These are phyloP conservation scores for Claviceps sp. DNA, from an alignment of 2,329 filamentous ascomycete genomes.

Conservation along the genomic window DNA sequence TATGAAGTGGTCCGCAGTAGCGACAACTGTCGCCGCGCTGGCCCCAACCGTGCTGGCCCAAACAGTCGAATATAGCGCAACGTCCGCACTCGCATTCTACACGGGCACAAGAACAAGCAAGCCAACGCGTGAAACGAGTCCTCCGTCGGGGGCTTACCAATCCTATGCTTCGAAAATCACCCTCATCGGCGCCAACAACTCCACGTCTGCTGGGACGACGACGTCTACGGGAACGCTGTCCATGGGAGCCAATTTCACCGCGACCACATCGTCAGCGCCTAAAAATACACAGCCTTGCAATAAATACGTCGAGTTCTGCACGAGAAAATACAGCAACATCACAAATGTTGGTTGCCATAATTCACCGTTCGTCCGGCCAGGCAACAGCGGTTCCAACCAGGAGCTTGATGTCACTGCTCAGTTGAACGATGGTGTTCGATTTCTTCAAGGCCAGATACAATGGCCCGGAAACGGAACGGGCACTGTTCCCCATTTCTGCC, in stretches of 20 bases:
- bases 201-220: slow-evolving; percentile 19
- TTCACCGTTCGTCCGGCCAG: slow-evolving; percentile 58
- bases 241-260: slow-evolving; percentile 25
- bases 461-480: slow-evolving; percentile 34
- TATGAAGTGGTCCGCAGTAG: slow-evolving; percentile 13
- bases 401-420: slow-evolving; percentile 52
- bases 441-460: slow-evolving; percentile 51
- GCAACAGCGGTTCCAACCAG: slow-evolving; percentile 68
- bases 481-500: slow-evolving; percentile 56
- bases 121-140: slow-evolving; percentile 23
- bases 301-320: slow-evolving; percentile 63
- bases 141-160: slow-evolving; percentile 31
- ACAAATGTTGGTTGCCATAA: slow-evolving; percentile 70
- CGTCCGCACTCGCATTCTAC: slow-evolving; percentile 23
- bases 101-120: slow-evolving; percentile 23
- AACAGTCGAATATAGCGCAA: slow-evolving; percentile 17
- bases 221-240: slow-evolving; percentile 23
- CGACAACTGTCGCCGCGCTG: slow-evolving; percentile 8
- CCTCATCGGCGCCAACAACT: slow-evolving; percentile 21
- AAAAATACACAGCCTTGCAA: slow-evolving; percentile 73
- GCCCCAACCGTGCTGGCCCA: slow-evolving; percentile 12
- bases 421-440: slow-evolving; percentile 62
- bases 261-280: slow-evolving; percentile 25
- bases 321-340: slow-evolving; percentile 66
- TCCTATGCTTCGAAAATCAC: slow-evolving; percentile 30